Evolutionary conservation across 805 yeast genomes (phyloP).

Genomic region (Candida dajiaensis): DNA sequence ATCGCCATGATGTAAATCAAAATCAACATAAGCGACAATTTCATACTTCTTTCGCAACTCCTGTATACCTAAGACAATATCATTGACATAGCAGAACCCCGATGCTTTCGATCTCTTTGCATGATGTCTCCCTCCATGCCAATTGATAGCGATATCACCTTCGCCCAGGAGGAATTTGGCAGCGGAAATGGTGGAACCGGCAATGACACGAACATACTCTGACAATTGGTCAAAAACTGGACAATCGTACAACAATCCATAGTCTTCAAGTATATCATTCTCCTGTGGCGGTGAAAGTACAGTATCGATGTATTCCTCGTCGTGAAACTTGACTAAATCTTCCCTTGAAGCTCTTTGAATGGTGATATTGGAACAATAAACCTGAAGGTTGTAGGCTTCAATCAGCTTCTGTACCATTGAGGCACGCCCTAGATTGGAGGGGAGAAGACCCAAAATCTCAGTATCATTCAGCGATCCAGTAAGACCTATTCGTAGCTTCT

Average conservation of each 20-base stretch:
- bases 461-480: slow-evolving; percentile 10
- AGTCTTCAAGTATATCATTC: slow-evolving; percentile 23
- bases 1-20: slow-evolving; percentile 78
- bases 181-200: slow-evolving; percentile 54
- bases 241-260: slow-evolving; percentile 58
- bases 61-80: slow-evolving; percentile 52
- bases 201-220: slow-evolving; percentile 41
- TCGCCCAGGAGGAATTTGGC: slow-evolving; percentile 30
- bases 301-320: slow-evolving; percentile 32
- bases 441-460: slow-evolving; percentile 35
- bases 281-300: slow-evolving; percentile 25
- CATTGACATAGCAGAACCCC: slow-evolving; percentile 74
- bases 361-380: slow-evolving; percentile 23
- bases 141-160: slow-evolving; percentile 45
- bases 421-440: slow-evolving; percentile 49
- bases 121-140: slow-evolving; percentile 83
- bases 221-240: slow-evolving; percentile 50
- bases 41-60: slow-evolving; percentile 40
- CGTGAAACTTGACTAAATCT: slow-evolving; percentile 48
- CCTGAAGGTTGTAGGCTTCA: slow-evolving; percentile 33
- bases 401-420: slow-evolving; percentile 37
- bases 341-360: slow-evolving; percentile 24
- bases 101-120: slow-evolving; percentile 47
- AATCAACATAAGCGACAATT: slow-evolving; percentile 55
- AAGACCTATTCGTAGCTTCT: background rate